A percentile compares a stretch with the other conserved stretches of the same genome.
Evolutionary conservation across 169 alveolate genomes (phyloP).

Genomic region (Cyclospora cayetanensis): DNA sequence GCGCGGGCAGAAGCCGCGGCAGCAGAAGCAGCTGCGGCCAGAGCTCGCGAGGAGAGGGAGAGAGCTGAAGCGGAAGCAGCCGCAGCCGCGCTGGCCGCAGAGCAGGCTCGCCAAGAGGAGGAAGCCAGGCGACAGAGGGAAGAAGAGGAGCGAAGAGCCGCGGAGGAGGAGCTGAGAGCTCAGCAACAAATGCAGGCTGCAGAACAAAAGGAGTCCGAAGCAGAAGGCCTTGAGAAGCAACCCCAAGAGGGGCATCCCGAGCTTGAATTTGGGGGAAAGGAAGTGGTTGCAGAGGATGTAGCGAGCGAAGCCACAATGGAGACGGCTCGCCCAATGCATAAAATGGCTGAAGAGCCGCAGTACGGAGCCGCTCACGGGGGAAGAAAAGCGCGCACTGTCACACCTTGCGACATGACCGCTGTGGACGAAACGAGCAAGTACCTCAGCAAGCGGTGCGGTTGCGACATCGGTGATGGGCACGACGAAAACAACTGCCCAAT

Average conservation of each 20-base stretch:
- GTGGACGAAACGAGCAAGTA: constrained; percentile 80
- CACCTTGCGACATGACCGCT: constrained; percentile 82
- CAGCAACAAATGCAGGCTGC: constrained; percentile 28
- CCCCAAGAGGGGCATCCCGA: constrained; percentile 63
- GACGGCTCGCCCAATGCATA: constrained; percentile 74
- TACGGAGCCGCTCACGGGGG: constrained; percentile 74
- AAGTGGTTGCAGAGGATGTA: constrained; percentile 74
- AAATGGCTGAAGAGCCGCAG: constrained; percentile 73
- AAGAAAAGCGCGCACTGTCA: constrained; percentile 75
- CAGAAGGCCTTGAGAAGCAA: background rate
- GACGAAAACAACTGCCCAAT: constrained; percentile 81
- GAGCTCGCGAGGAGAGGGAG: constrained; percentile 57
- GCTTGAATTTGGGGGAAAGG: constrained; percentile 67
- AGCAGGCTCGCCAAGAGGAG: constrained; percentile 61
- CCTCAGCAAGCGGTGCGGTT: constrained; percentile 80
- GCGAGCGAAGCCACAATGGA: constrained; percentile 73
- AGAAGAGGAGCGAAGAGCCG: constrained; percentile 65
- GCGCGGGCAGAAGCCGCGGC: constrained; percentile 65
- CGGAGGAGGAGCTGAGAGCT: constrained; percentile 55
- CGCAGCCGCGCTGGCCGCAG: constrained; percentile 71
- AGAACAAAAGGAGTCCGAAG: background rate
- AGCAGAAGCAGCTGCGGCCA: constrained; percentile 61
- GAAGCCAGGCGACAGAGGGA: constrained; percentile 58
- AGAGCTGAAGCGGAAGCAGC: constrained; percentile 73
- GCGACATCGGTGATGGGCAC: constrained; percentile 82